Evolutionary conservation across 306 rosid species (phyloP).

Genomic region (Arachis stenosperma): DNA sequence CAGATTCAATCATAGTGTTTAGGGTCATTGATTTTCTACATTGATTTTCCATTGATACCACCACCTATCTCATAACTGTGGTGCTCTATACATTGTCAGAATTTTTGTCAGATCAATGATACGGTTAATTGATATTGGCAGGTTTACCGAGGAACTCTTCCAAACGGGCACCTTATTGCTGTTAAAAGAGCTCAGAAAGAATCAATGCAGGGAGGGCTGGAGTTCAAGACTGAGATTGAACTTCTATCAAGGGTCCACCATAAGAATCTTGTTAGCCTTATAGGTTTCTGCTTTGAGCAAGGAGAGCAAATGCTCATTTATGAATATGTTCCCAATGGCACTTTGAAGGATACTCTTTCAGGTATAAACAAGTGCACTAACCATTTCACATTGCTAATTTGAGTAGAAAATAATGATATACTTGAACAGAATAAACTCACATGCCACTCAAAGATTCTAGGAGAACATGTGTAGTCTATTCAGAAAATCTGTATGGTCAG

Average conservation of each 20-base stretch:
- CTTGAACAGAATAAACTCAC: not conserved
- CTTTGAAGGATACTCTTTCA: conserved; percentile 59
- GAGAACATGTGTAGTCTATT: too few species aligned
- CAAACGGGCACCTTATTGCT: conserved; percentile 61
- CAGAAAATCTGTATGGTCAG: too few species aligned
- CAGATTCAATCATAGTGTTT: conserved; percentile 7
- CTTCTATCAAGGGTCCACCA: conserved; percentile 89
- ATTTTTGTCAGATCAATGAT: not conserved
- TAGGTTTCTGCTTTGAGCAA: conserved; percentile 71
- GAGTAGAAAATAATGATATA: not conserved
- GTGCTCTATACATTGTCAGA: not conserved
- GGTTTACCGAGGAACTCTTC: conserved; percentile 76
- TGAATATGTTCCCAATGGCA: conserved; percentile 72
- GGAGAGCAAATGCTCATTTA: conserved; percentile 84
- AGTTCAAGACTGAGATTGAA: conserved; percentile 84
- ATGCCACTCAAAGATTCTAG: too few species aligned
- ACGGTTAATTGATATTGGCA: conserved; percentile 20
- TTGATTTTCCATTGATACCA: not conserved
- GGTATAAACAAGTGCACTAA: conserved; percentile 45
- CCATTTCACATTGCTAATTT: not conserved
- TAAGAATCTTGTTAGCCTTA: conserved; percentile 69
- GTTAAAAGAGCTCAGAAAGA: conserved; percentile 64
- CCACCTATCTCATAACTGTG: conserved; percentile 1
- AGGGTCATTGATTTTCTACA: too few species aligned
- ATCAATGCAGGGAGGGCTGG: conserved; percentile 64